Percentiles rank a stretch among this genome's conserved stretches.
Conservation (phyloP, 2,329 filamentous ascomycete genomes). For the Neofusicoccum sp. region DNA sequence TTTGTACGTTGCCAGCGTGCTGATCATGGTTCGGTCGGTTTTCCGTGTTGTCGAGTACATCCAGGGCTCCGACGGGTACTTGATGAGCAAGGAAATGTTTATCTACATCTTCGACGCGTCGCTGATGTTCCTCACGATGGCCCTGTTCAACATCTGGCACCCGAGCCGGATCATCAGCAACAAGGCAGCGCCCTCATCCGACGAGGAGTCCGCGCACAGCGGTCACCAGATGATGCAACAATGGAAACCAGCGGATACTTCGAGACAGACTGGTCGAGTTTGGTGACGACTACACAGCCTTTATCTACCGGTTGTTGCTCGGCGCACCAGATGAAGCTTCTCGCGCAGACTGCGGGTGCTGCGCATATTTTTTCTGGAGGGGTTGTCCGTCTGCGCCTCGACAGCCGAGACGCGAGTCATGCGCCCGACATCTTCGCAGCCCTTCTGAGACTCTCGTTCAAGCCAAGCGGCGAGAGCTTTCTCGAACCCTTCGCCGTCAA, state of each 20-base stretch:
- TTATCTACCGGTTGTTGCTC: conserved; percentile 3
- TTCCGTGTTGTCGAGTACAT: conserved; percentile 52
- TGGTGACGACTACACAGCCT: neutral
- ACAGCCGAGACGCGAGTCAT: conserved; percentile 16
- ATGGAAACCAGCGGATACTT: conserved; percentile 7
- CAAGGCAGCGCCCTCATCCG: neutral
- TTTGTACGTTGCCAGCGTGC: conserved; percentile 43
- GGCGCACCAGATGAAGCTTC: conserved; percentile 11
- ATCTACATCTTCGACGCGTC: conserved; percentile 50
- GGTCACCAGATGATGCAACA: conserved; percentile 6
- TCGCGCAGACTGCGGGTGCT: conserved; percentile 16
- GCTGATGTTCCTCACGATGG: conserved; percentile 45
- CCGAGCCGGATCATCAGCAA: conserved; percentile 30
- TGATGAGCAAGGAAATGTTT: conserved; percentile 47
- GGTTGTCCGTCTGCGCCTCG: conserved; percentile 5
- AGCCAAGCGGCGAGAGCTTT: conserved; percentile 11
- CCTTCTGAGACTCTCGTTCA: conserved; percentile 10
- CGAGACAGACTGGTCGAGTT: neutral
- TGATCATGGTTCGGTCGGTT: conserved; percentile 52
- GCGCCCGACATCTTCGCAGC: neutral
- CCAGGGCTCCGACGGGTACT: conserved; percentile 44
- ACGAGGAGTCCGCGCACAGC: conserved; percentile 3
- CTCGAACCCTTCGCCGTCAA: conserved; percentile 12
- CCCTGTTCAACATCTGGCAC: conserved; percentile 39
- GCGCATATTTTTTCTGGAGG: conserved; percentile 12